Evolutionary conservation across 2,329 filamentous ascomycete genomes (phyloP).

Genomic region (Pleomassaria siparia): DNA sequence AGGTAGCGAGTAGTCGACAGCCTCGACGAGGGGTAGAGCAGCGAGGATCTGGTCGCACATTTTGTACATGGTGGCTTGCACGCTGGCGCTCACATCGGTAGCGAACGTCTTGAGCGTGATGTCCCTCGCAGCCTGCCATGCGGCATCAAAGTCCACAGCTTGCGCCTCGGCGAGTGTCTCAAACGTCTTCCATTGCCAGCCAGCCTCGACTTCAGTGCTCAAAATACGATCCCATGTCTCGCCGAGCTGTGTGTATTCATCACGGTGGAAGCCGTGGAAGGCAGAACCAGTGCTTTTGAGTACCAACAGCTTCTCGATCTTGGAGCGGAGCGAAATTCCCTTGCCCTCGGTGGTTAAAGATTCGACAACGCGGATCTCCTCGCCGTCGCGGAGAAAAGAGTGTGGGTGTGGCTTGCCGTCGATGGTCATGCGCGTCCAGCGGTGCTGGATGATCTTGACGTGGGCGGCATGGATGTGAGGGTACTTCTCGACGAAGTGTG

Average conservation of each 20-base stretch:
- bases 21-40: constrained; percentile 68
- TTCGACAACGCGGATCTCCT: constrained; percentile 83
- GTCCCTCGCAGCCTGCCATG: constrained; percentile 73
- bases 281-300: constrained; percentile 96
- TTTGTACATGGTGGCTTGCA: constrained; percentile 98
- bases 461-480: constrained; percentile 83
- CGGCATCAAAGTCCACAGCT: constrained; percentile 70
- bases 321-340: constrained; percentile 75
- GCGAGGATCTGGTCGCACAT: constrained; percentile 88
- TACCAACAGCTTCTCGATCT: constrained; percentile 79
- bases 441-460: constrained; percentile 78
- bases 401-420: constrained; percentile 92
- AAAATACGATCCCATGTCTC: constrained; percentile 96
- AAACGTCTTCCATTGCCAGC: constrained; percentile 83
- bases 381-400: constrained; percentile 87
- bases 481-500: constrained; percentile 88
- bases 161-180: constrained; percentile 66
- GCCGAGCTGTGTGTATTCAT: constrained; percentile 87
- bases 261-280: constrained; percentile 90
- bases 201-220: constrained; percentile 85
- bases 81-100: constrained; percentile 84
- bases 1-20: constrained; percentile 80
- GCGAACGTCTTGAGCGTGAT: constrained; percentile 94
- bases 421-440: constrained; percentile 86
- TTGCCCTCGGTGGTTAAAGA: constrained; percentile 65